Percentiles rank a stretch among this genome's conserved stretches.
phyloP scores from a whole-genome alignment of 2,329 filamentous ascomycete species.

The Drechslera avenae region DNA sequence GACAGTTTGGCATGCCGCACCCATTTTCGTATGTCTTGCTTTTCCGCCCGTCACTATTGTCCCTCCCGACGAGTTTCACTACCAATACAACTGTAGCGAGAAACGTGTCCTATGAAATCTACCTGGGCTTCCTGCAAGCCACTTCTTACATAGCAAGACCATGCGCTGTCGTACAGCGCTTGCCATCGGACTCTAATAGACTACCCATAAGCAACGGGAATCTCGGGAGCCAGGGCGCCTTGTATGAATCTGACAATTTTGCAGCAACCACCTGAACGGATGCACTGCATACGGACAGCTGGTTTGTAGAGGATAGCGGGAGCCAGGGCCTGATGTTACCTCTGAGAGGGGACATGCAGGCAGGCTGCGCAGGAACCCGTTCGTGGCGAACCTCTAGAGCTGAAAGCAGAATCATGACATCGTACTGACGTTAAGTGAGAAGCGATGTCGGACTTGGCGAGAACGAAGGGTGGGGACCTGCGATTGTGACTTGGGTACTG shows the following conservation, averaged over 20 bases:
- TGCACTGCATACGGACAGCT: background rate
- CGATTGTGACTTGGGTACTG: background rate
- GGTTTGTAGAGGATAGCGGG: conserved; percentile 8
- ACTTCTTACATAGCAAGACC: background rate
- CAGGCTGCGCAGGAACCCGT: conserved; percentile 7
- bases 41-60: background rate
- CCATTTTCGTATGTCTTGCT: conserved; percentile 1
- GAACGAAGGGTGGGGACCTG: conserved; percentile 3
- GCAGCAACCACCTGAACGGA: background rate
- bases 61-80: background rate
- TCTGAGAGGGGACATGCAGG: background rate
- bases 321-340: conserved; percentile 10
- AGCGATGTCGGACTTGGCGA: conserved; percentile 10
- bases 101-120: background rate
- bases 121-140: background rate
- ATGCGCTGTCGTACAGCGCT: conserved; percentile 7
- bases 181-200: conserved; percentile 3
- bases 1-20: conserved; percentile 2
- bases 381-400: background rate
- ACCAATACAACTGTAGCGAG: conserved; percentile 1
- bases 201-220: conserved; percentile 4
- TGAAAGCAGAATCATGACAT: background rate
- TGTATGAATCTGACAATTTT: conserved; percentile 5
- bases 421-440: background rate
- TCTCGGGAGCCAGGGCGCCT: conserved; percentile 12